phyloP scores from a whole-genome alignment of 1,284 basidiomycete species.

The Limonomyces culmigenus region DNA sequence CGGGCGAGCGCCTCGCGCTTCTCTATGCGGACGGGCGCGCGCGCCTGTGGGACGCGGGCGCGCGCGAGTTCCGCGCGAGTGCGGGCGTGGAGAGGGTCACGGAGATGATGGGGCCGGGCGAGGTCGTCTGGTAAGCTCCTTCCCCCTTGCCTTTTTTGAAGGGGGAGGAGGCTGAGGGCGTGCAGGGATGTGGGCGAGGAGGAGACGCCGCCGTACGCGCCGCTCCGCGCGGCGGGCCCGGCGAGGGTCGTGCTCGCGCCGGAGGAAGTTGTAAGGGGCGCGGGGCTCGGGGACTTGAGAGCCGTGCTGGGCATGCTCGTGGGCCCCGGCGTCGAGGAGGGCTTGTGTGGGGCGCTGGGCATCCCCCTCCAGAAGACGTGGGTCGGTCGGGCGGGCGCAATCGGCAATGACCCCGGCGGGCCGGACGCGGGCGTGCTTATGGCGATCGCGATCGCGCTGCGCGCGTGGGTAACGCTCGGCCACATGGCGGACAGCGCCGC shows the following conservation, averaged over 20 bases:
- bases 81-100: constrained; percentile 63
- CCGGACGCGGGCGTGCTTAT: constrained; percentile 1
- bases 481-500: too few species aligned
- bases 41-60: constrained; percentile 79
- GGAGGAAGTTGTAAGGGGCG: neutral
- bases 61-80: constrained; percentile 74
- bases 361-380: too few species aligned
- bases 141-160: neutral
- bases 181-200: neutral
- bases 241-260: too few species aligned
- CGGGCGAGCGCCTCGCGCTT: constrained; percentile 59
- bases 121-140: constrained; percentile 52
- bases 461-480: too few species aligned
- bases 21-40: constrained; percentile 66
- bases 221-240: neutral
- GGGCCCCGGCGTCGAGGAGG: neutral
- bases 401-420: too few species aligned
- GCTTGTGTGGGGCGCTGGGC: too few species aligned
- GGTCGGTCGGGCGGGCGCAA: too few species aligned
- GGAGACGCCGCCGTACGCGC: neutral
- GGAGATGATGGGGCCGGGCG: constrained; percentile 57
- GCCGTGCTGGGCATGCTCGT: neutral
- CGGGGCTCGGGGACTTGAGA: neutral
- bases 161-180: neutral
- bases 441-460: too few species aligned